Percentiles rank a stretch among this genome's conserved stretches.
phyloP scores from a whole-genome alignment of 2,329 filamentous ascomycete genomes.

The Penicillium sp. region DNA sequence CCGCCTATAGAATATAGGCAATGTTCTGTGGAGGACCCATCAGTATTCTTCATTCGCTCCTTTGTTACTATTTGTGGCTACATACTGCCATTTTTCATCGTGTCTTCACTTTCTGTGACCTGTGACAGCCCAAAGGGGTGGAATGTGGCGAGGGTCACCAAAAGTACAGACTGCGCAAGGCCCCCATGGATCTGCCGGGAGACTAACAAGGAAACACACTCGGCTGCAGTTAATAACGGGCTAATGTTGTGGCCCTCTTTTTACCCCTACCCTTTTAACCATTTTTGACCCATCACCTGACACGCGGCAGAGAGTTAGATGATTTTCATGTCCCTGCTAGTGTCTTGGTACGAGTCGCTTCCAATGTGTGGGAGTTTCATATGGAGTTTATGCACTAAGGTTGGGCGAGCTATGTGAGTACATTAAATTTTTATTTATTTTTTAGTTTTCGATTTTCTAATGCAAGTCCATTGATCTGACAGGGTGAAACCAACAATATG shows the following conservation, averaged over 20 bases:
- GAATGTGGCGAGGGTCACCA: conserved; percentile 20
- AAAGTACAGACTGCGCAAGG: conserved; percentile 16
- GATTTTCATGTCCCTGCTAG: conserved; percentile 17
- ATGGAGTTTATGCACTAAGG: neutral
- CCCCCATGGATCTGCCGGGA: conserved; percentile 18
- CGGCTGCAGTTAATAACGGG: conserved; percentile 3
- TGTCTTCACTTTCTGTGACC: neutral
- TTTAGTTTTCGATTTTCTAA: neutral
- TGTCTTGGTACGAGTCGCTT: conserved; percentile 10
- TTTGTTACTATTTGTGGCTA: neutral
- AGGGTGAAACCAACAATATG: neutral
- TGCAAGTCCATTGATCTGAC: conserved; percentile 8
- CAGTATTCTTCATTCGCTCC: neutral
- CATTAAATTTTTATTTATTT: neutral
- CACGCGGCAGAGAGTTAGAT: conserved; percentile 8
- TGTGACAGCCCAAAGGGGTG: conserved; percentile 9
- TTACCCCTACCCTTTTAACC: conserved; percentile 5
- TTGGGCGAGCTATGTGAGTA: neutral
- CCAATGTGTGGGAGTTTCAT: neutral
- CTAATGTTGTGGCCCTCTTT: neutral
- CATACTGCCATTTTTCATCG: neutral
- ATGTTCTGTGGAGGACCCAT: neutral
- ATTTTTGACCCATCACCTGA: conserved; percentile 22
- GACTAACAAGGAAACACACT: conserved; percentile 20
- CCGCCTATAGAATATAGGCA: neutral